Evolutionary conservation across 139 green algal species (phyloP).

Genomic region (Chlorella sorokiniana): DNA sequence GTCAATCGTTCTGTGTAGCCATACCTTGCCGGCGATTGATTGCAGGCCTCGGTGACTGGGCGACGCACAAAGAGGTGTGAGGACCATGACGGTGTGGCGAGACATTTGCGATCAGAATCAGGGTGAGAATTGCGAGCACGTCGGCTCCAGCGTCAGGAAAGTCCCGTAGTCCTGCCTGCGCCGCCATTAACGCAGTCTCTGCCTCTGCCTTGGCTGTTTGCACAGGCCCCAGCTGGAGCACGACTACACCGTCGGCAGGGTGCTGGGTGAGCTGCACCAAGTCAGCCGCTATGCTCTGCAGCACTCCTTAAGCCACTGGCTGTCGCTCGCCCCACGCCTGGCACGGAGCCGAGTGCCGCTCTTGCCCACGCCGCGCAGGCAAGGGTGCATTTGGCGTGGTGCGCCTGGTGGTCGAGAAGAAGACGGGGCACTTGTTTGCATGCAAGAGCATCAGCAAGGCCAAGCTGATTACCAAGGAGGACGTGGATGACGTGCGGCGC

Average conservation of each 20-base stretch:
- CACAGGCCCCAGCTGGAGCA: conserved; percentile 32
- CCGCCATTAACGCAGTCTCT: no score
- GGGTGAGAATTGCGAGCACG: conserved; percentile 1
- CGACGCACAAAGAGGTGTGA: background rate
- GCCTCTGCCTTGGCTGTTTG: no score
- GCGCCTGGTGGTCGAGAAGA: conserved; percentile 40
- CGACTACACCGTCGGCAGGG: conserved; percentile 22
- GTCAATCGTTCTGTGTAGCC: no score
- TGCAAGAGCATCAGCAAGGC: conserved; percentile 96
- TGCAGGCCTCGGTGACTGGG: background rate
- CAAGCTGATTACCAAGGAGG: conserved; percentile 84
- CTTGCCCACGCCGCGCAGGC: conserved; percentile 5
- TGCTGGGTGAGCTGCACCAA: background rate
- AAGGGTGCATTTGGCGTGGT: conserved; percentile 58
- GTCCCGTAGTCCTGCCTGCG: no score
- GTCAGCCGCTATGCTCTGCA: background rate
- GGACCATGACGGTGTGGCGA: conserved; percentile 9
- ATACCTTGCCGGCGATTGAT: background rate
- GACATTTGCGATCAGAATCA: background rate
- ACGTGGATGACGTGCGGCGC: conserved; percentile 91
- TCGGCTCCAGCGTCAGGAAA: background rate
- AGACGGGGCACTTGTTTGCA: conserved; percentile 66
- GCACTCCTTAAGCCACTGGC: background rate
- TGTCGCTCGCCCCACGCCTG: background rate
- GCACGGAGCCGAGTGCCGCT: background rate